Percentiles rank a stretch among this genome's conserved stretches.
These are phyloP conservation scores for Thalassiosira oceanica DNA, from an alignment of 352 stramenopile species.

Conservation along the genomic window DNA sequence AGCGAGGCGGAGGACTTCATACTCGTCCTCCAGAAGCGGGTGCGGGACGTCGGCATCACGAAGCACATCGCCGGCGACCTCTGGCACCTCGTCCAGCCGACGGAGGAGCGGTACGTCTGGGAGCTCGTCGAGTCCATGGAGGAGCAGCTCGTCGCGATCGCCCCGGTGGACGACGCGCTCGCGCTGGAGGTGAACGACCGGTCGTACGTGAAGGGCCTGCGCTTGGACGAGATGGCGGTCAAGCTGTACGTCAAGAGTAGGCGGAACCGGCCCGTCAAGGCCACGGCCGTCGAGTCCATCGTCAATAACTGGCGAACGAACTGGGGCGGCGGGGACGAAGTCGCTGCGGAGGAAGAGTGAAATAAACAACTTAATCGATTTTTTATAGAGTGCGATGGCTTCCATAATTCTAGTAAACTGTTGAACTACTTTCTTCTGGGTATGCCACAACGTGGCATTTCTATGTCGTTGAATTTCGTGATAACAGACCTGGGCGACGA, in stretches of 20 bases:
- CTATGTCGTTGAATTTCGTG: too few species aligned
- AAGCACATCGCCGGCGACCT: slow-evolving; percentile 75
- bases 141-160: slow-evolving; percentile 61
- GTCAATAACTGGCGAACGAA: slow-evolving; percentile 46
- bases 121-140: slow-evolving; percentile 73
- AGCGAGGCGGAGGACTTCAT: slow-evolving; percentile 73
- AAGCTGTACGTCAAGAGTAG: slow-evolving; percentile 58
- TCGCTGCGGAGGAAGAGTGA: too few species aligned
- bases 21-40: slow-evolving; percentile 69
- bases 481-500: too few species aligned
- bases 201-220: slow-evolving; percentile 69
- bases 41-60: slow-evolving; percentile 69
- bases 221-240: slow-evolving; percentile 71
- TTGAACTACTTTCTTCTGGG: too few species aligned
- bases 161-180: slow-evolving; percentile 60
- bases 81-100: slow-evolving; percentile 69
- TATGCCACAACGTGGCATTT: too few species aligned
- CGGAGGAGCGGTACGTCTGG: slow-evolving; percentile 63
- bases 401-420: too few species aligned
- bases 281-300: slow-evolving; percentile 41
- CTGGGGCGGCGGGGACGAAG: slow-evolving; percentile 24
- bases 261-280: slow-evolving; percentile 56
- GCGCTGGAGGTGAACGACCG: slow-evolving; percentile 55
- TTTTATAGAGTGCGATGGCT: too few species aligned
- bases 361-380: too few species aligned